These are phyloP conservation scores for Cardamine chenopodiifolia DNA, from an alignment of 345 rosid genomes.

Conservation along the genomic window DNA sequence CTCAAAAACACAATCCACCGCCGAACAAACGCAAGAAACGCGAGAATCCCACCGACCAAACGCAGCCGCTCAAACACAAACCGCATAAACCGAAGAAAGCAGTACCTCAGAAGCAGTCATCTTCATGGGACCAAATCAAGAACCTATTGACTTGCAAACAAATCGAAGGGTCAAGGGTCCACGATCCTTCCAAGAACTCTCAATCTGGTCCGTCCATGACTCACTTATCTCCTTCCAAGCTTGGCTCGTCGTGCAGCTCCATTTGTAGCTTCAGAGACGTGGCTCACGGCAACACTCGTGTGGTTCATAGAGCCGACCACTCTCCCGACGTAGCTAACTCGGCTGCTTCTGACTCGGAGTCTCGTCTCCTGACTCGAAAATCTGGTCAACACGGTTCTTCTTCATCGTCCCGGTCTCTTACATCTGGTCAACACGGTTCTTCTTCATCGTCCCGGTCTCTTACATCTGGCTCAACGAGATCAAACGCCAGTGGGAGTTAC, in stretches of 20 bases:
- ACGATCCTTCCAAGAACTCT: conserved; percentile 69
- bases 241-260: conserved; percentile 83
- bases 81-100: conserved; percentile 41
- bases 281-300: conserved; percentile 90
- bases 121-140: conserved; percentile 99
- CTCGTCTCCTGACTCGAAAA: conserved; percentile 63
- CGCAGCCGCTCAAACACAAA: conserved; percentile 32
- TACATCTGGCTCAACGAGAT: conserved; percentile 54
- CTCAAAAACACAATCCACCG: conserved; percentile 36
- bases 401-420: conserved; percentile 56
- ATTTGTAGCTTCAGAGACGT: conserved; percentile 86
- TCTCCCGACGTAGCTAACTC: conserved; percentile 64
- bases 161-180: conserved; percentile 72
- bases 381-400: conserved; percentile 40
- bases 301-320: conserved; percentile 88
- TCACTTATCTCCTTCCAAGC: conserved; percentile 38
- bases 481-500: conserved; percentile 49
- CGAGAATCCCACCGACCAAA: conserved; percentile 28
- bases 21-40: conserved; percentile 43
- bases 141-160: conserved; percentile 88
- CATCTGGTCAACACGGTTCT: conserved; percentile 38
- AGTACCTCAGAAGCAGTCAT: conserved; percentile 54
- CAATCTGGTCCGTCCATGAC: conserved; percentile 27
- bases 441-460: conserved; percentile 57
- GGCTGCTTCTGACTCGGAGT: conserved; percentile 60